phyloP scores from a whole-genome alignment of 2,329 filamentous ascomycete species.

The Phialocephala sp. region DNA sequence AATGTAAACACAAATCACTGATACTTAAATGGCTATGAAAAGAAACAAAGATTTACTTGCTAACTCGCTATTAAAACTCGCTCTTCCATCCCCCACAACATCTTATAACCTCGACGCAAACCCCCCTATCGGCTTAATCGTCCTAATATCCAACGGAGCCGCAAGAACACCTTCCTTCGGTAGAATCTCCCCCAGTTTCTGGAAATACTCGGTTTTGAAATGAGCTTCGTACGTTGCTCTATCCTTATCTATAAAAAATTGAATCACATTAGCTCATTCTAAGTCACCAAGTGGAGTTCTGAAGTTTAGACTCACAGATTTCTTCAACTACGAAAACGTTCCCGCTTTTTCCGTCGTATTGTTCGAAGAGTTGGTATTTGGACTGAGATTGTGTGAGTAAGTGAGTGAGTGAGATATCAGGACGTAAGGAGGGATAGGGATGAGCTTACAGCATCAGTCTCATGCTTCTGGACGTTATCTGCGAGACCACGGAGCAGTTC shows the following conservation, averaged over 20 bases:
- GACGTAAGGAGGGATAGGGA: not conserved
- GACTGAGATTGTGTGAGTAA: conserved; percentile 8
- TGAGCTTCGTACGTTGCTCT: conserved; percentile 28
- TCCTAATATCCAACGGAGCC: conserved; percentile 32
- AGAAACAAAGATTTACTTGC: no score
- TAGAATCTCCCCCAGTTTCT: conserved; percentile 13
- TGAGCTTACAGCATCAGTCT: conserved; percentile 23
- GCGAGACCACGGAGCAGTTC: conserved; percentile 26
- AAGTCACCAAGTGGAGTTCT: not conserved
- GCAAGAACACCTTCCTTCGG: conserved; percentile 25
- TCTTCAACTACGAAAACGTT: conserved; percentile 32
- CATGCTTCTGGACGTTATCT: conserved; percentile 27
- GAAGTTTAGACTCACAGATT: conserved; percentile 22
- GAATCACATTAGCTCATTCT: not conserved
- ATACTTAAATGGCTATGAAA: no score
- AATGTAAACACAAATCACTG: no score
- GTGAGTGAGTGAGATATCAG: not conserved
- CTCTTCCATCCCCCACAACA: no score
- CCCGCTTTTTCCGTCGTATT: conserved; percentile 23
- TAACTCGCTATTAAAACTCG: no score
- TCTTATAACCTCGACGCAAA: conserved; percentile 27
- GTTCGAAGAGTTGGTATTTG: conserved; percentile 31
- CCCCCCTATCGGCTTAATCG: conserved; percentile 31
- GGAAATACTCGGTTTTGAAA: conserved; percentile 30
- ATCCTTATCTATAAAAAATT: conserved; percentile 26